Conservation (phyloP, 2,329 filamentous ascomycete species). For the Lithohypha guttulata region DNA sequence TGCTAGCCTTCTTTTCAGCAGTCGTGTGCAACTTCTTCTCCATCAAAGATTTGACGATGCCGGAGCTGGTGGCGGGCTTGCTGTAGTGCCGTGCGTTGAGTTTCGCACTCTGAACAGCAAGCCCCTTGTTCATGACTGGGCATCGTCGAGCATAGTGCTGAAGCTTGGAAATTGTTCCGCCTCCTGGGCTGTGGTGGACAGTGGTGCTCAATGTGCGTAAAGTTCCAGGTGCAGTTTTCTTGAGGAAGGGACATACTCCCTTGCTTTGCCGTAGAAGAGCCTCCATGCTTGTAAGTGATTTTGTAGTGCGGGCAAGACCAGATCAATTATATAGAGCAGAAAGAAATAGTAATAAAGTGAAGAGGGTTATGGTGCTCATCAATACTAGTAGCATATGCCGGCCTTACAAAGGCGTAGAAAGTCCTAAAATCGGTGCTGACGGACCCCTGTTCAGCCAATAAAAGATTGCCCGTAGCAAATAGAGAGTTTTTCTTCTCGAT, state of each 20-base stretch:
- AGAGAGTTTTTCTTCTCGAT: too few relatives aligned
- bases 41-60: conserved; percentile 25
- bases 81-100: conserved; percentile 23
- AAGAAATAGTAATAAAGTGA: too few relatives aligned
- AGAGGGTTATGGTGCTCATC: too few relatives aligned
- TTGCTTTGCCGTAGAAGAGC: conserved; percentile 88
- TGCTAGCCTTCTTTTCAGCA: conserved; percentile 63
- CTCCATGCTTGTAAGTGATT: conserved; percentile 73
- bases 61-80: conserved; percentile 28
- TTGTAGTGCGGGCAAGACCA: too few relatives aligned
- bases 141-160: conserved; percentile 90
- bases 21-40: conserved; percentile 63
- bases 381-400: too few relatives aligned
- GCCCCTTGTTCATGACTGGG: conserved; percentile 96
- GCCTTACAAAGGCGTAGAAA: too few relatives aligned
- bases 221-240: conserved; percentile 82
- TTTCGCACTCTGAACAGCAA: conserved; percentile 63
- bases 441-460: too few relatives aligned
- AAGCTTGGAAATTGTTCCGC: conserved; percentile 91
- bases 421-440: too few relatives aligned
- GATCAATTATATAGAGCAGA: too few relatives aligned
- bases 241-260: conserved; percentile 94
- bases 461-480: too few relatives aligned
- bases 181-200: conserved; percentile 58
- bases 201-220: conserved; percentile 74